Conservation (phyloP, 2,329 filamentous ascomycete species). For the Penicillium aurantiogriseum region DNA sequence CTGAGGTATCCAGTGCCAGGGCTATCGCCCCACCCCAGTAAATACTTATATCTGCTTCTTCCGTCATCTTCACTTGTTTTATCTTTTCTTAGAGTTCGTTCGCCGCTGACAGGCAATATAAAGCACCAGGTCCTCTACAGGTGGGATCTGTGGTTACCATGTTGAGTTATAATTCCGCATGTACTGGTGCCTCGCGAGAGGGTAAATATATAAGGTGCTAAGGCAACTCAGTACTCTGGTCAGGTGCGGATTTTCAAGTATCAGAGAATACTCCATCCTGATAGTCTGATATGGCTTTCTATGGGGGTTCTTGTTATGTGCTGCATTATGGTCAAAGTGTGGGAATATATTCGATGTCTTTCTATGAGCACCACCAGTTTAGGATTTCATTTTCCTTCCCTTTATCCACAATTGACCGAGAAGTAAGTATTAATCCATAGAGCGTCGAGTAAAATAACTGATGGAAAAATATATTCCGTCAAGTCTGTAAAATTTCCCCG, state of each 20-base stretch:
- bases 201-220: no score
- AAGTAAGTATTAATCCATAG: no score
- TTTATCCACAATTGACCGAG: not conserved
- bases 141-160: not conserved
- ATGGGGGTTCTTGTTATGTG: no score
- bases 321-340: not conserved
- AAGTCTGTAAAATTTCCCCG: slow-evolving; percentile 11
- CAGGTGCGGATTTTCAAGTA: not conserved
- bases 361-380: not conserved
- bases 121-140: no score
- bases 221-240: not conserved
- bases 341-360: not conserved
- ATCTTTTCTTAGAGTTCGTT: not conserved
- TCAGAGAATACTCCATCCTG: no score
- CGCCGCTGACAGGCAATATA: no score
- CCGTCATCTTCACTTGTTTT: not conserved
- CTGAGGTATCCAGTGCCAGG: not conserved
- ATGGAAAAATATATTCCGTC: slow-evolving; percentile 16
- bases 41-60: not conserved
- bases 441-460: not conserved
- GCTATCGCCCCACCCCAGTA: not conserved
- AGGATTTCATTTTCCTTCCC: not conserved
- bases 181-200: not conserved
- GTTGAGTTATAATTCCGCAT: no score
- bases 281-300: not conserved